phyloP scores from a whole-genome alignment of 768 basidiomycete genomes.

The Paxillus rubicundulus region DNA sequence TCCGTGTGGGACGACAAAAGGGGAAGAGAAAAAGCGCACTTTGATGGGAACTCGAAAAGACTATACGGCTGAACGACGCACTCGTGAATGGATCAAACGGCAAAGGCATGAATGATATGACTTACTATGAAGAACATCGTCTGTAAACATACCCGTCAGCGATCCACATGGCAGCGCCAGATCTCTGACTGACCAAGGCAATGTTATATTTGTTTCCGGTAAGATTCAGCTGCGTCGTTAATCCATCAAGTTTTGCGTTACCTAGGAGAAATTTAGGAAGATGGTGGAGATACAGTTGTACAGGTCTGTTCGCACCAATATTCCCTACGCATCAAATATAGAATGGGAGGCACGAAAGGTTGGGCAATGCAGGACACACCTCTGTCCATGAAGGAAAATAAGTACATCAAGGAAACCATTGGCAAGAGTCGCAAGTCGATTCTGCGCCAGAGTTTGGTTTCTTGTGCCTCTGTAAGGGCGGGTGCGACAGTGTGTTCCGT shows the following conservation, averaged over 20 bases:
- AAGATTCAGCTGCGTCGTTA: slow-evolving; percentile 53
- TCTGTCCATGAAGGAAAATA: slow-evolving; percentile 62
- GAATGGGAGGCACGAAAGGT: neutral
- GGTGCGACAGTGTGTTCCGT: neutral
- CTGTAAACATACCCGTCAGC: slow-evolving; percentile 29
- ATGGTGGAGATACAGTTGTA: neutral
- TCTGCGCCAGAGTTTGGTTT: slow-evolving; percentile 53
- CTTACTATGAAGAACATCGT: slow-evolving; percentile 71
- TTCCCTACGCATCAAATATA: slow-evolving; percentile 44
- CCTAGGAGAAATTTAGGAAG: slow-evolving; percentile 29
- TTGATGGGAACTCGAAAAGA: slow-evolving; percentile 64
- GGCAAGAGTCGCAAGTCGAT: slow-evolving; percentile 39
- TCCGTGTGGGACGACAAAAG: neutral
- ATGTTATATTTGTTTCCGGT: slow-evolving; percentile 63
- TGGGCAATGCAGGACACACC: slow-evolving; percentile 30
- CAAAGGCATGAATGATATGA: neutral
- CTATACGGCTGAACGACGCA: slow-evolving; percentile 23
- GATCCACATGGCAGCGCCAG: too few species aligned
- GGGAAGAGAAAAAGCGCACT: slow-evolving; percentile 35
- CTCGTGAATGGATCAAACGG: neutral
- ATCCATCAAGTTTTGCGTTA: slow-evolving; percentile 66
- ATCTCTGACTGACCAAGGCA: slow-evolving; percentile 45
- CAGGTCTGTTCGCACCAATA: slow-evolving; percentile 37
- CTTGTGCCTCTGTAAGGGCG: slow-evolving; percentile 40
- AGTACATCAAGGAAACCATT: slow-evolving; percentile 50